These are phyloP conservation scores for Xylariaceae sp. DNA, from an alignment of 2,329 filamentous ascomycete genomes.

Conservation along the genomic window DNA sequence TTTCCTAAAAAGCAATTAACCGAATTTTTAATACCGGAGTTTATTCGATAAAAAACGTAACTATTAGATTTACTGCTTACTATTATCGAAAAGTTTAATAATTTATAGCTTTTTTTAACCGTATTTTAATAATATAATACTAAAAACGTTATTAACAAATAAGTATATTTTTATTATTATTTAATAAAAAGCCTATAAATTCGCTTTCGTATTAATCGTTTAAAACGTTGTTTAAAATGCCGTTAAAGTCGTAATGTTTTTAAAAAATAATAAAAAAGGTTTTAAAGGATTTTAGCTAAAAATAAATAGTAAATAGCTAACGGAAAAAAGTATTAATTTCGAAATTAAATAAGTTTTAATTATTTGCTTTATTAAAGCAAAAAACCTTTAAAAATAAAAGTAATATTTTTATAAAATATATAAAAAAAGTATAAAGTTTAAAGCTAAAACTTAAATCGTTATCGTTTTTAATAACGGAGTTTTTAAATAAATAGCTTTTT, in stretches of 20 bases:
- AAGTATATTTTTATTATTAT: neutral
- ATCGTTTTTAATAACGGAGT: neutral
- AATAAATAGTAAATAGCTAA: neutral
- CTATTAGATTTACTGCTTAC: neutral
- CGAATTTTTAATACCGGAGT: neutral
- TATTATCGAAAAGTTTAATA: neutral
- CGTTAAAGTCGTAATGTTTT: neutral
- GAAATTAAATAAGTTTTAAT: neutral
- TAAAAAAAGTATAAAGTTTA: neutral
- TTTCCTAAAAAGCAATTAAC: neutral
- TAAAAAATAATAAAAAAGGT: neutral
- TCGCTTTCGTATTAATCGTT: neutral
- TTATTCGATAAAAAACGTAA: neutral
- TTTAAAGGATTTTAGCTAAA: neutral
- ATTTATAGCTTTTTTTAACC: neutral
- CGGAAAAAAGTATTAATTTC: neutral
- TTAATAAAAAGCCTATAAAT: neutral
- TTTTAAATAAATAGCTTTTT: neutral
- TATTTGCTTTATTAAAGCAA: neutral
- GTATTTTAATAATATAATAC: neutral
- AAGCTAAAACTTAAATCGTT: neutral
- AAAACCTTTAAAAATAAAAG: neutral
- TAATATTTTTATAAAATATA: neutral
- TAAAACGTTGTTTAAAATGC: neutral
- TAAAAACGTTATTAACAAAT: neutral